Base-by-base conservation (phyloP, 495 filamentous ascomycete species). In the Hypoxylon lenormandii region DNA sequence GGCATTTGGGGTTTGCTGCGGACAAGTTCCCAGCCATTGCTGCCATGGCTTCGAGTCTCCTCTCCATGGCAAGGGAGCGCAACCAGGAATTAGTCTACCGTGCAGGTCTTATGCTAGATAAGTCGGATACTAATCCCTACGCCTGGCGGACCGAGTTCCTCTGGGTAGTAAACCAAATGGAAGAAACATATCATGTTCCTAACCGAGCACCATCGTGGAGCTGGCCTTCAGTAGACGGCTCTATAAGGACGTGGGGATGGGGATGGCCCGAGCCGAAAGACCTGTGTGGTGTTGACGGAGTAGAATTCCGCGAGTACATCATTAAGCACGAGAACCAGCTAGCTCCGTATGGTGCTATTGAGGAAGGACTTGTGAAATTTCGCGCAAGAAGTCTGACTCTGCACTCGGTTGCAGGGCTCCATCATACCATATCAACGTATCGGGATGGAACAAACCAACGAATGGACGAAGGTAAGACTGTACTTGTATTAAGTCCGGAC, bases 21-120 rank as follows among this genome's bases (percentile, higher is more conserved):
- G 69, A 72, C n/a, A 72, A 72, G 52, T 52, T 72, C 8, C 63
- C 63, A 12, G 69, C 69, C 16, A 55, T 72, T 33, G 68, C 69
- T 1, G 69, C 59, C 7, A 40, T 72, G 26, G 69, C 69, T 11
- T 67, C 64, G 1, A 68, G 47, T 26, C 18, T 72, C 22, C 40
- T 59, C 15, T 40, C 30, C 1, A 59, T 56, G 59, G 63, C 54
- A 6, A 61, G 47, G 2, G 64, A 63, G 26, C 47, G 64, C 40
- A 47, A 43, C 5, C 64, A 64, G 47, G 45, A 63, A 40, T 13
- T 68, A 0, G 47, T 18, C 42, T 72, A 72, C 30, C 51, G 53
- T 40, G 69, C 64, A n/a, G 69, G 69, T n/a, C 30, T 72, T 1
- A 53, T 62, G 57, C 6, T 66, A n/a, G 56, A 65, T 16, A 49